Evolutionary conservation across 306 rosid genomes (phyloP), one percentile per base, ranked within the genome.

Genomic region (Gleditsia sinensis): DNA sequence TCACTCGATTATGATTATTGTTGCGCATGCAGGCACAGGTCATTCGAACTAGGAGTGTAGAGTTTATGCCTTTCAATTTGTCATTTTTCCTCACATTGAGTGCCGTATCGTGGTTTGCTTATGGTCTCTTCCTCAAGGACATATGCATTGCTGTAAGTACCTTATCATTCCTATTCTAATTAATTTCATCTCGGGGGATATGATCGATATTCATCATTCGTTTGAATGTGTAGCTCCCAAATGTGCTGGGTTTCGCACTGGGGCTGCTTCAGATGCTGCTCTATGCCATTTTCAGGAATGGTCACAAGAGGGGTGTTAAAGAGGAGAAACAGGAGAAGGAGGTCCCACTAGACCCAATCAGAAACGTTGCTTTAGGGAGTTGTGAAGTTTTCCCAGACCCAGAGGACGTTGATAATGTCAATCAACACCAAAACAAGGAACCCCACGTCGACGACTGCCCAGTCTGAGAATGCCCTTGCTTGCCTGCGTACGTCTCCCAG

Each of bases 31-130:
- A 92, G 94, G 89, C 92, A 40, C 93, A 78, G 51, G 99, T 95
- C 2, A 85, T 95, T 37, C 61, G 89, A 27, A 86, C 98, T 3
- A 90, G 74, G 67, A 95, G 99, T 42, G 90, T 95, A 0, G 97
- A 95, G 33, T 92, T 84, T 48, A 92, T 92, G 97, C 93, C 98
- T 17, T 90, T 92, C 80, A 64, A 67, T 14, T 48, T 95, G 17
- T 92, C 98, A 6, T 87, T 95, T 43, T 90, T 87, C 57, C 93
- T 90, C 12, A 90, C 99, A 30, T 46, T 95, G 77, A 95, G 99
- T 66, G 97, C 98, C 14, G 19, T 84, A 3, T 82, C 83, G 86
- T 95, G 98, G 99, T 92, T 95, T 48, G 86, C 86, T 8, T 92
- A 92, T 42, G 99, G 98, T 23, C 77, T 88, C 39, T 74, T 86